Base-by-base conservation (phyloP, 495 filamentous ascomycete genomes). In the Xylaria intraflava region DNA sequence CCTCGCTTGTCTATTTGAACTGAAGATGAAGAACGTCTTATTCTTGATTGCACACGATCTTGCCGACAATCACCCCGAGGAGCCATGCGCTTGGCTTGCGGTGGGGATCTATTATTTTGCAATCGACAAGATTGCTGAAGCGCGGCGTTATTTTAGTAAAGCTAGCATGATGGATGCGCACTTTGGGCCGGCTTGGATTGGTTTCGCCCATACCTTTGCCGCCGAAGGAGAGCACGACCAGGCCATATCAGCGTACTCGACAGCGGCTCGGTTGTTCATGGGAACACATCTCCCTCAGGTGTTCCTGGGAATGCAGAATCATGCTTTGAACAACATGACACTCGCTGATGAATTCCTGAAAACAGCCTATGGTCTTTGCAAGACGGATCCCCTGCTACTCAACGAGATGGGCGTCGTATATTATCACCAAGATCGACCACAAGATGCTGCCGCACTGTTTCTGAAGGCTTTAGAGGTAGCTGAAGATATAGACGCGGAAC, bases 211-310 rank as follows among this genome's bases (percentile, higher is more conserved):
- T 72, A 99, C 94, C 0, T 99, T 99, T 66, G 94, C 93, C n/a
- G 92, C 92, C n/a, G 93, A 99, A 69, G 93, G 94, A 49, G 93
- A 99, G 70, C 90, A 97, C 69, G 93, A 99, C 65, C 93, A 99
- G 72, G 93, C 93, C 47, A 95, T 99, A 56, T 91, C 92, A 14
- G 93, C 94, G 6, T 99, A 99, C 75, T 93, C 88, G 33, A 99
- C 93, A 12, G 93, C 93, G 0, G 93, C 92, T 11, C 80, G 94
- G 24, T 75, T 99, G 1, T 99, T 99, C 73, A 92, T 95, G 69
- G 93, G 93, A 35, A 97, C 92, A 1, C 93, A 99, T 63, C 79
- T 99, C 0, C 93, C 93, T 2, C 90, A 96, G 62, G 84, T 99
- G 6, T 99, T 96, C 69, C 73, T 99, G 7, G 93, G 93, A 7